phyloP scores from a whole-genome alignment of 179 eudicot genomes.

The Patellifolia procumbens region DNA sequence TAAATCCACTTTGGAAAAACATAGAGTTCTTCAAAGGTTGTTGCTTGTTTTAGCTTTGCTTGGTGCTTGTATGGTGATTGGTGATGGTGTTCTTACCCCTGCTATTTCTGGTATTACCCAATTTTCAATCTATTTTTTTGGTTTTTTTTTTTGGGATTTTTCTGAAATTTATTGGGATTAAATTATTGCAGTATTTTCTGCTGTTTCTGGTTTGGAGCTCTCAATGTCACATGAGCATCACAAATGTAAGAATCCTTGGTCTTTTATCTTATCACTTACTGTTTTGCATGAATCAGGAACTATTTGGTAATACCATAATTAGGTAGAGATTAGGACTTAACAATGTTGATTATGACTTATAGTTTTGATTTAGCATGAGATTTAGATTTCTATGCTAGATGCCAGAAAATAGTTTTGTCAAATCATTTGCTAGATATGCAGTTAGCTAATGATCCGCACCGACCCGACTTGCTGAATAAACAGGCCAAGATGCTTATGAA shows the following conservation, averaged over 20 bases:
- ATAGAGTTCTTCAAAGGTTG: slow-evolving; percentile 71
- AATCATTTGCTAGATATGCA: slow-evolving; percentile 21
- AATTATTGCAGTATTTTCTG: slow-evolving; percentile 72
- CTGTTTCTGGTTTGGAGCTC: slow-evolving; percentile 80
- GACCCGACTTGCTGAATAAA: too few species aligned
- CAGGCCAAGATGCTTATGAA: slow-evolving; percentile 20
- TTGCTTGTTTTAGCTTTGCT: slow-evolving; percentile 79
- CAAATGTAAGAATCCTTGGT: slow-evolving; percentile 59
- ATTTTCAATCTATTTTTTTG: not conserved
- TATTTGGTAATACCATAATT: slow-evolving; percentile 3
- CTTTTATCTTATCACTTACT: slow-evolving; percentile 4
- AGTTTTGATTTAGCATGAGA: slow-evolving; percentile 16
- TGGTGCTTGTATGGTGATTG: slow-evolving; percentile 98
- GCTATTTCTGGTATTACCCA: slow-evolving; percentile 91
- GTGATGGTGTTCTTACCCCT: slow-evolving; percentile 84
- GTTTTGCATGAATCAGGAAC: slow-evolving; percentile 16
- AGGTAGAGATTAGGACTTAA: slow-evolving; percentile 27
- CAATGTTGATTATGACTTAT: slow-evolving; percentile 21
- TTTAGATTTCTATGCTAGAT: slow-evolving; percentile 18
- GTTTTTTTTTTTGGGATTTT: not conserved
- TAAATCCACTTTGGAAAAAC: slow-evolving; percentile 69
- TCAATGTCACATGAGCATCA: slow-evolving; percentile 84
- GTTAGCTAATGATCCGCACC: slow-evolving; percentile 5
- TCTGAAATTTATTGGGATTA: not conserved
- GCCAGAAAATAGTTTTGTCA: slow-evolving; percentile 9